Percentiles rank a stretch among this genome's conserved stretches.
These are phyloP conservation scores for Haematococcus lacustris DNA, from an alignment of 139 green algal genomes.

Conservation along the genomic window DNA sequence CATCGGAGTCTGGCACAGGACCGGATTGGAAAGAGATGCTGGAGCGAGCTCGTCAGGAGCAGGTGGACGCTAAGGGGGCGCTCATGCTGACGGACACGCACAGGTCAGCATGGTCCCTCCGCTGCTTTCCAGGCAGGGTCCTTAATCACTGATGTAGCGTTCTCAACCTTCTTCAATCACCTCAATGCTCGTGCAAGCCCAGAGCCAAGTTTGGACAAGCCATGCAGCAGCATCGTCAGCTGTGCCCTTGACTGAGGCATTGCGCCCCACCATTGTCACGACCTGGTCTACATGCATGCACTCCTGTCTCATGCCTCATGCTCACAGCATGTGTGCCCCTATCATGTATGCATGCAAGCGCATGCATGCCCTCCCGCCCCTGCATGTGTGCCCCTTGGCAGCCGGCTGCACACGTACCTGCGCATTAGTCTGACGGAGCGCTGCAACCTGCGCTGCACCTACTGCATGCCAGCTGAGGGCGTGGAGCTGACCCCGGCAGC, in stretches of 20 bases:
- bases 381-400: constrained; percentile 29
- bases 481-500: constrained; percentile 70
- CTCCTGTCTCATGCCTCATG: too few relatives aligned
- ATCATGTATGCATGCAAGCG: not conserved
- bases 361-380: too few relatives aligned
- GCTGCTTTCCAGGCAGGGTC: not conserved
- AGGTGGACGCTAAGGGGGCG: not conserved
- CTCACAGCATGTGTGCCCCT: too few relatives aligned
- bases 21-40: constrained; percentile 52
- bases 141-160: too few relatives aligned
- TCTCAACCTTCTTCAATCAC: too few relatives aligned
- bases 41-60: constrained; percentile 11
- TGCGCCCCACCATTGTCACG: too few relatives aligned
- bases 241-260: too few relatives aligned
- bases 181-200: too few relatives aligned
- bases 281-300: too few relatives aligned
- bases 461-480: constrained; percentile 98
- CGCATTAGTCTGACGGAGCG: constrained; percentile 93
- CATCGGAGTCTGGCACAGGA: too few relatives aligned
- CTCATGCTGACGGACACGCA: constrained; percentile 57
- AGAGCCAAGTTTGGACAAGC: too few relatives aligned
- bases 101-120: constrained; percentile 4
- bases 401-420: constrained; percentile 90
- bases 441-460: constrained; percentile 97
- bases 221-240: too few relatives aligned